Conservation (phyloP, 1,284 basidiomycete species). For the Cutaneotrichosporon sp. region DNA sequence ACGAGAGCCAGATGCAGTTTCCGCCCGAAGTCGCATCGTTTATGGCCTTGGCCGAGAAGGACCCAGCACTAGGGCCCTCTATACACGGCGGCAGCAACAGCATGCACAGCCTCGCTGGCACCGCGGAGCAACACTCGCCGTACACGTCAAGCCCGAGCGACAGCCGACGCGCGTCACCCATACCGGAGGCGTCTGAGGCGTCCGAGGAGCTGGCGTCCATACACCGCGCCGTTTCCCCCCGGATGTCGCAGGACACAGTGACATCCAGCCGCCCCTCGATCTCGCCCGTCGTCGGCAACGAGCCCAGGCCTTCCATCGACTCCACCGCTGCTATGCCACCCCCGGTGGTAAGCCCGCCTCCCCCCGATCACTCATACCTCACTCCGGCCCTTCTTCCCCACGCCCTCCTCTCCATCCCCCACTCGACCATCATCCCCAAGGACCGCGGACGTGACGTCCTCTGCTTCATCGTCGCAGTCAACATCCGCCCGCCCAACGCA, state of each 20-base stretch:
- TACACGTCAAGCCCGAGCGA: conserved; percentile 18
- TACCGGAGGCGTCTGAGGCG: conserved; percentile 17
- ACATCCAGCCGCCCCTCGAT: conserved; percentile 16
- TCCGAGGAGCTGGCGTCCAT: conserved; percentile 17
- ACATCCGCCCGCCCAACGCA: conserved; percentile 44
- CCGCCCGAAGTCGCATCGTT: conserved; percentile 49
- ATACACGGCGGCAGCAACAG: not conserved
- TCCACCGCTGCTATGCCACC: conserved; percentile 1
- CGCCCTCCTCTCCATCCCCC: conserved; percentile 47
- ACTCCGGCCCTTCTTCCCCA: conserved; percentile 45
- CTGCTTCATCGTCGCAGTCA: conserved; percentile 50
- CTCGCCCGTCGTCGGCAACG: conserved; percentile 5
- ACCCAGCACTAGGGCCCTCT: not conserved
- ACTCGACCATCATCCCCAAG: conserved; percentile 49
- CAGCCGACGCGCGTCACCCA: conserved; percentile 21
- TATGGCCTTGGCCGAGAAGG: conserved; percentile 41
- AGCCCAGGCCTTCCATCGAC: conserved; percentile 19
- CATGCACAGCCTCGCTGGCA: not conserved
- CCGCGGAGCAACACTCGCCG: conserved; percentile 1
- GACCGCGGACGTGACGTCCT: conserved; percentile 49
- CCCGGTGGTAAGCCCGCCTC: conserved; percentile 13
- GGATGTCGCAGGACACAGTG: conserved; percentile 32
- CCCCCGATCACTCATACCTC: conserved; percentile 28
- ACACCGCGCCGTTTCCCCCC: conserved; percentile 10
- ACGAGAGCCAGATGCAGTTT: conserved; percentile 46